Evolutionary conservation across 108 stramenopile species (phyloP).

Genomic region (Skeletonema grethae): DNA sequence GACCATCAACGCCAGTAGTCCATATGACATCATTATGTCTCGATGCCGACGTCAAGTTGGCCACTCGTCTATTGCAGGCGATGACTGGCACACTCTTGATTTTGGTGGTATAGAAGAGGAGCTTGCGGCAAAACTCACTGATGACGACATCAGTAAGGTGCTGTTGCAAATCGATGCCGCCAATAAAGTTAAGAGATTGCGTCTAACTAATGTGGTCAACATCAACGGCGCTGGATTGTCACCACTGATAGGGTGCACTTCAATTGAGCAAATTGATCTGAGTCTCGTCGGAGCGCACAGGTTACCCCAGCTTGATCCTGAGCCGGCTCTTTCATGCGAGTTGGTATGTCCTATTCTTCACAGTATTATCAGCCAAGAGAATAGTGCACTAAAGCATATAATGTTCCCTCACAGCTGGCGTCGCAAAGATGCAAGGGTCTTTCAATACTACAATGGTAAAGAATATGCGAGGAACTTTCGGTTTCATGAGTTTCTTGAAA

Average conservation of each 20-base stretch:
- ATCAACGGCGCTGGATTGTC: slow-evolving; percentile 14
- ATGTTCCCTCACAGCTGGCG: neutral
- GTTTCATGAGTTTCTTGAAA: neutral
- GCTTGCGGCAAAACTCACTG: slow-evolving; percentile 9
- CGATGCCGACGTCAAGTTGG: neutral
- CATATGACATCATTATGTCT: neutral
- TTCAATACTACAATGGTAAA: too few relatives aligned
- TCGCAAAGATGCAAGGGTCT: neutral
- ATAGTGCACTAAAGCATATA: slow-evolving; percentile 1
- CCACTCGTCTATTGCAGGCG: neutral
- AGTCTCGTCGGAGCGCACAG: slow-evolving; percentile 5
- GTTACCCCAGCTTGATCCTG: neutral
- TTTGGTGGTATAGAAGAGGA: slow-evolving; percentile 14
- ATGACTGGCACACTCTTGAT: slow-evolving; percentile 14
- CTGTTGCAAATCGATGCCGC: slow-evolving; percentile 14
- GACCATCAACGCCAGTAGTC: neutral
- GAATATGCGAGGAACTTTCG: neutral
- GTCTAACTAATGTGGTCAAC: slow-evolving; percentile 7
- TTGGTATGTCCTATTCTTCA: slow-evolving; percentile 11
- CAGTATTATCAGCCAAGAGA: slow-evolving; percentile 9
- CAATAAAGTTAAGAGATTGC: slow-evolving; percentile 10
- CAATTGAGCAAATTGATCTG: slow-evolving; percentile 13
- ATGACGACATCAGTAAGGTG: slow-evolving; percentile 13
- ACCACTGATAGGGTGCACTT: neutral
- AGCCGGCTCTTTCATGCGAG: neutral